phyloP scores from a whole-genome alignment of 2,329 filamentous ascomycete species.

The Neoarthrinium moseri region DNA sequence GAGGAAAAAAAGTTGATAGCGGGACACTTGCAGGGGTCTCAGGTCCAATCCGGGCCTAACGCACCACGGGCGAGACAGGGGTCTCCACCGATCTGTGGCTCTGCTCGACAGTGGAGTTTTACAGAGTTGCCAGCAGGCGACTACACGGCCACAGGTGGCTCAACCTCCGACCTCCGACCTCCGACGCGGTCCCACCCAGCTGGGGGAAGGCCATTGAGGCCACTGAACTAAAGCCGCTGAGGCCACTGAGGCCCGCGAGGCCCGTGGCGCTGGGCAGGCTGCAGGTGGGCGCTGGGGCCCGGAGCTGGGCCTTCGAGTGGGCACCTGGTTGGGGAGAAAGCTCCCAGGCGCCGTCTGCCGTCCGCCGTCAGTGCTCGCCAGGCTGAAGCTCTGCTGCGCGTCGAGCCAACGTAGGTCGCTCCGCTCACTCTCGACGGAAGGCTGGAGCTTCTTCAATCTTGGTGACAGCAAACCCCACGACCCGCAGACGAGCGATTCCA shows the following conservation, averaged over 20 bases:
- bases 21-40: constrained; percentile 4
- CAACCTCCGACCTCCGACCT: constrained; percentile 5
- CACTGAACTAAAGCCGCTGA: no score
- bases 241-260: no score
- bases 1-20: constrained; percentile 6
- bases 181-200: background rate
- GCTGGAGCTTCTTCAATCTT: constrained; percentile 5
- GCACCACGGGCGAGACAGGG: no score
- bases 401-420: constrained; percentile 1
- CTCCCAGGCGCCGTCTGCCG: no score
- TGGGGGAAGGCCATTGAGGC: no score
- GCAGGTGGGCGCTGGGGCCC: no score
- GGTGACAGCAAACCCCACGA: background rate
- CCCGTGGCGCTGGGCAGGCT: no score
- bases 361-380: background rate
- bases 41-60: background rate
- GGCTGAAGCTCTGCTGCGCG: constrained; percentile 7
- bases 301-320: no score
- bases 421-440: background rate
- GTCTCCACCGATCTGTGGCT: background rate
- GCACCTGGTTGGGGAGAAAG: background rate
- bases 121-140: no score
- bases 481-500: background rate
- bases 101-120: no score
- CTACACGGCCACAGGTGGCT: background rate